Conservation (phyloP, 345 rosid species). For the Rhodamnia argentea region DNA sequence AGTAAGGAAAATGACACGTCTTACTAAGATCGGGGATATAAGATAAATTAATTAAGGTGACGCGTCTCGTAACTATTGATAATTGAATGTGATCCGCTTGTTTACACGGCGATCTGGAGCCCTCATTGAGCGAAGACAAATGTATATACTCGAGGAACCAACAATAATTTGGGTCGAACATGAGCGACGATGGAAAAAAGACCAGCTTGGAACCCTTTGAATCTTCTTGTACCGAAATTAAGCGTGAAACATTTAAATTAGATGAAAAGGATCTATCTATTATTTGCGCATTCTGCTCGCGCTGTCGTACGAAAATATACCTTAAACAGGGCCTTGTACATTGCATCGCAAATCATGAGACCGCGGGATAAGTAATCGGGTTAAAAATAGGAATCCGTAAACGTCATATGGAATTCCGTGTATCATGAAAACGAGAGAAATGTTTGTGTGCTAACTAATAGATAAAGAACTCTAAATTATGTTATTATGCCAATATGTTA, state of each 20-base stretch:
- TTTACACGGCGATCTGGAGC: background rate
- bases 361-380: background rate
- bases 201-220: background rate
- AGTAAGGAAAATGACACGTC: background rate
- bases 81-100: background rate
- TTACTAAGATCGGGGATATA: background rate
- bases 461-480: background rate
- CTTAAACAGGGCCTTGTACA: fast-evolving
- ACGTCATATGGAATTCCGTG: background rate
- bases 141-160: background rate
- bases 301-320: background rate
- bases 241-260: background rate
- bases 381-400: background rate
- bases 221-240: background rate
- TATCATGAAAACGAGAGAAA: background rate
- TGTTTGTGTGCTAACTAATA: background rate
- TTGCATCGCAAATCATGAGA: background rate
- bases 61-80: background rate
- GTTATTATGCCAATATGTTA: background rate
- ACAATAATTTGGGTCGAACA: background rate
- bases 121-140: background rate
- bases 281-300: fast-evolving
- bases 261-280: background rate
- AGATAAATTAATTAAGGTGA: background rate
- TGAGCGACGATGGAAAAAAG: fast-evolving